Evolutionary conservation across 192 early-diverging fungal genomes (phyloP).

Genomic region (Rhizophagus clarus): DNA sequence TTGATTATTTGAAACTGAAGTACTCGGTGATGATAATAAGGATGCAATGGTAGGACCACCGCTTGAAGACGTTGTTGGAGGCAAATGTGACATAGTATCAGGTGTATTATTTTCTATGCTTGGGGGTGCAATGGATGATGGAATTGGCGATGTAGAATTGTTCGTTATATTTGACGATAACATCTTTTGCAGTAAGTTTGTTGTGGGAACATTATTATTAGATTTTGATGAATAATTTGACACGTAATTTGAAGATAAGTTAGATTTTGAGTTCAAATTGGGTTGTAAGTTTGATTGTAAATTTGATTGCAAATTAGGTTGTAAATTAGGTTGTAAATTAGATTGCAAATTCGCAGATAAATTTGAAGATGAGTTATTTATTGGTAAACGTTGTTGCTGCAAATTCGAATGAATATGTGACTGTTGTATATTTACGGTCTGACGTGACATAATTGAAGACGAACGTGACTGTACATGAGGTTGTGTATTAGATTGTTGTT

Average conservation of each 20-base stretch:
- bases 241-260: background rate
- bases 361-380: background rate
- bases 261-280: background rate
- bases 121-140: background rate
- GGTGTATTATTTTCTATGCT: background rate
- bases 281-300: background rate
- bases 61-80: background rate
- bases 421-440: background rate
- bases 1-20: background rate
- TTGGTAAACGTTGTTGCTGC: background rate
- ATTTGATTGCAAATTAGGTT: background rate
- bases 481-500: conserved; percentile 11
- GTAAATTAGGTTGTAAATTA: background rate
- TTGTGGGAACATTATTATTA: background rate
- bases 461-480: background rate
- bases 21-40: conserved; percentile 7
- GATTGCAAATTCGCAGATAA: background rate
- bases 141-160: background rate
- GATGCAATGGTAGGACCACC: conserved; percentile 16
- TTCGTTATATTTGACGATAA: background rate
- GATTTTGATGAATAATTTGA: background rate
- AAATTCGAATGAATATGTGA: background rate
- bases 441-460: background rate
- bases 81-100: background rate
- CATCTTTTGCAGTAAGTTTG: background rate